Conservation (phyloP, 345 rosid genomes). For the Camelina sativa region DNA sequence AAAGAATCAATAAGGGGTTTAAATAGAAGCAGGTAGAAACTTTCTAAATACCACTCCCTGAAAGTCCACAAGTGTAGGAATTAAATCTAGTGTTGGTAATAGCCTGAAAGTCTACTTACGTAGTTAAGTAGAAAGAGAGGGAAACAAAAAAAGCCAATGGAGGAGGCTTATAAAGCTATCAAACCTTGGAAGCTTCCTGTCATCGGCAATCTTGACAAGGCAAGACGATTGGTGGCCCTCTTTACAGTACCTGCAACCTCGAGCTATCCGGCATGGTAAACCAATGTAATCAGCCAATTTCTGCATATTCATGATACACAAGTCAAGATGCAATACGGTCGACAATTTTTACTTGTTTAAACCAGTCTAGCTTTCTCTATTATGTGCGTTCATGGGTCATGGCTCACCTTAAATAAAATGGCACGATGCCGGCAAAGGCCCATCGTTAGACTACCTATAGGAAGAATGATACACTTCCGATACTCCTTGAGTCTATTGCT, state of each 20-base stretch:
- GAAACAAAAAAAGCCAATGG: neutral
- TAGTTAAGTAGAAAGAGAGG: slow-evolving; percentile 11
- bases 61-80: slow-evolving; percentile 12
- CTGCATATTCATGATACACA: slow-evolving; percentile 52
- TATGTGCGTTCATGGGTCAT: slow-evolving; percentile 34
- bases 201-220: slow-evolving; percentile 90
- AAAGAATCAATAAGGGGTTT: neutral
- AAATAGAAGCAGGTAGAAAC: neutral
- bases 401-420: slow-evolving; percentile 81
- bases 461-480: slow-evolving; percentile 77
- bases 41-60: slow-evolving; percentile 28
- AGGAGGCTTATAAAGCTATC: slow-evolving; percentile 18
- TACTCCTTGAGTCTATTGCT: slow-evolving; percentile 72
- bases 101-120: slow-evolving; percentile 23
- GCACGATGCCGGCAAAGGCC: slow-evolving; percentile 99
- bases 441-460: slow-evolving; percentile 80
- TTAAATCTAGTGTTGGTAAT: slow-evolving; percentile 4
- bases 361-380: neutral
- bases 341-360: too few relatives aligned
- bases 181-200: slow-evolving; percentile 68
- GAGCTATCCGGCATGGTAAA: slow-evolving; percentile 96
- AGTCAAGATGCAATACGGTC: neutral
- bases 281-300: slow-evolving; percentile 95
- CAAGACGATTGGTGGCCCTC: slow-evolving; percentile 89
- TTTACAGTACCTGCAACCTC: slow-evolving; percentile 87